Evolutionary conservation across 78 protist genomes (phyloP).

Genomic region (Bodo saltans): DNA sequence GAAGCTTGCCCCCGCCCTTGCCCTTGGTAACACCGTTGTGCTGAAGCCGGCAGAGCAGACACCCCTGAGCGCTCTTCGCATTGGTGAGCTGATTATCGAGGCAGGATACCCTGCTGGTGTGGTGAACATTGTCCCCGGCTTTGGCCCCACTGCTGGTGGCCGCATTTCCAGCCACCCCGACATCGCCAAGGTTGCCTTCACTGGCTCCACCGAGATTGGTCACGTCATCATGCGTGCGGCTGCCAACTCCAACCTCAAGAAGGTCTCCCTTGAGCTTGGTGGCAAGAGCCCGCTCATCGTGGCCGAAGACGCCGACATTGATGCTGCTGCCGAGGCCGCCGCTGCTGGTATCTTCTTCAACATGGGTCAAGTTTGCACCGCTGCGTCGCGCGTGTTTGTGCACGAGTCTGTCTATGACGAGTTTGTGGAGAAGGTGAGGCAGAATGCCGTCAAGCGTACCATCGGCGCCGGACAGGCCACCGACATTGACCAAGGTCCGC

Average conservation of each 20-base stretch:
- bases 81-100: conserved; percentile 55
- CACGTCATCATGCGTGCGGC: conserved; percentile 41
- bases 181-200: conserved; percentile 73
- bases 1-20: conserved; percentile 80
- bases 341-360: conserved; percentile 50
- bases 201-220: conserved; percentile 74
- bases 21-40: conserved; percentile 78
- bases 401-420: conserved; percentile 59
- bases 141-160: conserved; percentile 68
- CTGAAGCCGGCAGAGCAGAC: conserved; percentile 81
- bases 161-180: conserved; percentile 55
- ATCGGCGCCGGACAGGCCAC: conserved; percentile 43
- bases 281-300: conserved; percentile 87
- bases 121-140: conserved; percentile 74
- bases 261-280: conserved; percentile 63
- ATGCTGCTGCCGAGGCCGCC: conserved; percentile 47
- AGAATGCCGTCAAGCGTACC: not conserved
- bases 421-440: conserved; percentile 11
- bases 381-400: conserved; percentile 56
- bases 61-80: conserved; percentile 72
- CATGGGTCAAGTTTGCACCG: conserved; percentile 66
- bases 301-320: conserved; percentile 71
- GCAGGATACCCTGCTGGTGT: conserved; percentile 90
- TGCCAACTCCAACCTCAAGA: conserved; percentile 34
- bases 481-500: conserved; percentile 28